Base-by-base conservation (phyloP, 192 early-diverging fungal species). In the Physocladia obscura region DNA sequence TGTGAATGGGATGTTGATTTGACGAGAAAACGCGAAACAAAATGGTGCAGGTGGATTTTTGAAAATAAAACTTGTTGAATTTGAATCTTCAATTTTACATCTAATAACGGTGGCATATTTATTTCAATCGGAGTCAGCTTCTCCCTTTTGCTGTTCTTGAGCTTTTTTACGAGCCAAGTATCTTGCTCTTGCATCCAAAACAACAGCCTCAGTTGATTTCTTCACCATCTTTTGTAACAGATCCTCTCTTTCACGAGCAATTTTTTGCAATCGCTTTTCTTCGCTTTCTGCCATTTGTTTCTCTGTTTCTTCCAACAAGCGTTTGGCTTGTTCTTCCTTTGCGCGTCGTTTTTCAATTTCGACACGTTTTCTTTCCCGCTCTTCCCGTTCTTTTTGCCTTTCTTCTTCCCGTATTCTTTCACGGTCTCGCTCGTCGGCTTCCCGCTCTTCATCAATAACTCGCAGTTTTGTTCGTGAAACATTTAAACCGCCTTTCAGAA, bases 401-500 rank as follows among this genome's bases (percentile, higher is more conserved):
- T 77, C 52, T 48, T 74, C 59, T 27, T 36, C 77, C 60, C 79
- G 70, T 6, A 74, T 67, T 21, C 74, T 63, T 3, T 79, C 32
- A 60, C 73, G 39, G 54, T 61, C 29, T 40, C 74, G 78, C 24
- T 81, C 81, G 2, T 73, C 71, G 32, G 73, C 57, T 47, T 83
- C 82, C 6, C 73, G 67, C 11, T 78, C 73, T 54, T 81, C 84
- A 52, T 84, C 79, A 13, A 69, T 2, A 39, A 3, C 62, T 76
- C 22, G 79, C 59, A 74, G 77, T 79, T 38, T 79, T 72, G 77
- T 79, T 31, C 78, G 78, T 17, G 76, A 68, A 3, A 93, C 67
- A 56, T 93, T 93, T 34, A 93, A 81, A 4, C 92, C 92, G 57
- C 87, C 88, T 4, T 76, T 67, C 13, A 93, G 77, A 4, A 93